Conservation (phyloP, 2,329 filamentous ascomycete genomes). For the Mollisia scopiformis region DNA sequence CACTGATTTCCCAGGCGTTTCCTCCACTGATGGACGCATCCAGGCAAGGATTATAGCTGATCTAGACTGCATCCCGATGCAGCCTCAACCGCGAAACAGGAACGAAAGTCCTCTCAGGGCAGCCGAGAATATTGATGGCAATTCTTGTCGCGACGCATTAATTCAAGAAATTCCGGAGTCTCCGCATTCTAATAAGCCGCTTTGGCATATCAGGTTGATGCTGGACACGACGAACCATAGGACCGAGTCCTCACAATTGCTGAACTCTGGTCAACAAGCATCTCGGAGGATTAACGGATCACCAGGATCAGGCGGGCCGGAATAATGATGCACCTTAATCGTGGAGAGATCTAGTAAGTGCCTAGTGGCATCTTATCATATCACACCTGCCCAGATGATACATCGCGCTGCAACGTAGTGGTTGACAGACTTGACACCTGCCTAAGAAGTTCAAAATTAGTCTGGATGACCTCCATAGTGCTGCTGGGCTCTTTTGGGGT, state of each 20-base stretch:
- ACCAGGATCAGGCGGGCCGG: background rate
- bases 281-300: background rate
- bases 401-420: background rate
- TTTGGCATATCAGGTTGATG: no score
- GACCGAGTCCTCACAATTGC: no score
- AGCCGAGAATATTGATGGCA: background rate
- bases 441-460: background rate
- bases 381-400: background rate
- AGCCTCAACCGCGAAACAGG: background rate
- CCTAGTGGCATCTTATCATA: background rate
- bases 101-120: background rate
- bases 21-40: background rate
- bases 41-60: background rate
- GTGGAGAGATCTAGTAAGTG: background rate
- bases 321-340: background rate
- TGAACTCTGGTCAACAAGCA: background rate
- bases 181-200: background rate
- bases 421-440: background rate
- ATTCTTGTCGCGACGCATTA: no score
- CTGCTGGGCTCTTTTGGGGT: background rate
- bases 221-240: no score
- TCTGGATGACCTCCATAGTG: background rate
- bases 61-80: background rate
- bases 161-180: background rate
- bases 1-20: background rate